Evolutionary conservation across 2,329 filamentous ascomycete genomes (phyloP), one percentile per base, ranked within the genome.

Genomic region (Xylaria digitata): DNA sequence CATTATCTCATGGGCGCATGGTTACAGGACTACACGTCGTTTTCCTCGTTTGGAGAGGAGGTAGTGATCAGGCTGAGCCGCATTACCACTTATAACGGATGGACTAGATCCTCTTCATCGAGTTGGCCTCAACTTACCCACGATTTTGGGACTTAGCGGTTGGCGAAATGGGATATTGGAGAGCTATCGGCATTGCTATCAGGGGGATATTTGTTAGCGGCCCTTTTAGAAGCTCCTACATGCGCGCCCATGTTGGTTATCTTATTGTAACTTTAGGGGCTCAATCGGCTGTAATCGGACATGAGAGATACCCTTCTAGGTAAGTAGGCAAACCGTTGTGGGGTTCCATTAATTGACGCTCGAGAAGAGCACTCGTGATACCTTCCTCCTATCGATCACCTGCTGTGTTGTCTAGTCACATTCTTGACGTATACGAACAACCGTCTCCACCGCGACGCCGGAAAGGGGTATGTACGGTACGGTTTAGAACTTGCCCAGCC

Each of bases 321-420:
- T 40, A 55, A 54, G 59, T 37, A 66, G 42, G 60, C 32, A 48
- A 26, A 6, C 49, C n/a, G 13, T 21, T 48, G 21, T 49, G 34
- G 17, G 48, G 23, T 57, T 58, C 23, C 40, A 46, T 32, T 37
- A 19, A 30, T 32, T 57, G 30, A 30, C 30, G 37, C 42, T 42
- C 32, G 57, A 43, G 40, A 21, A 40, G 63, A 57, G 17, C 9
- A 48, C 65, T 63, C 60, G 60, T 67, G 65, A 67, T 67, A 63
- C 46, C 42, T 32, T 19, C 54, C 58, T 66, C 59, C 53, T 57
- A 21, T 55, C 50, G 37, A 64, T 64, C 61, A 64, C 26, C 43
- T 67, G 56, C 23, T 57, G 15, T 48, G 55, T 50, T 57, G 48
- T 55, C 21, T 45, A 48, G 61, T 64, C 55, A 67, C 61, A 63